A percentile compares a stretch with the other conserved stretches of the same genome.
phyloP scores from a whole-genome alignment of 1,139 yeast species.

The Geotrichum siamense region DNA sequence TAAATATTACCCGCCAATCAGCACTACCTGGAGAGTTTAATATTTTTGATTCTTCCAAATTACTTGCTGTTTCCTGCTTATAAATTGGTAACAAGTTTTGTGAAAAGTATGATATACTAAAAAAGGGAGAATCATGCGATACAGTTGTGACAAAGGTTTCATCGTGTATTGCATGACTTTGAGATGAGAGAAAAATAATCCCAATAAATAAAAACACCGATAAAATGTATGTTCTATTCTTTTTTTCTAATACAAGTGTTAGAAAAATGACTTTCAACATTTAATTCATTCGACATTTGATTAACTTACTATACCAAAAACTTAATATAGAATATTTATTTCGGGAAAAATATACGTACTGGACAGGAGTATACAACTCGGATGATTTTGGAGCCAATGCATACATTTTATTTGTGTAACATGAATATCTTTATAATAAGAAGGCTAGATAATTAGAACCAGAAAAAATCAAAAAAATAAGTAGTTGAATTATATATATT shows the following conservation, averaged over 20 bases:
- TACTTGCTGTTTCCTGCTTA: not conserved
- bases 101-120: not conserved
- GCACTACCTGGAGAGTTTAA: constrained; percentile 16
- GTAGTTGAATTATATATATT: not conserved
- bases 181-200: constrained; percentile 11
- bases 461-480: not conserved
- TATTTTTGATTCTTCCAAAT: not conserved
- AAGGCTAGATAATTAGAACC: not conserved
- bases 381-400: constrained; percentile 6
- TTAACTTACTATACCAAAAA: constrained; percentile 7
- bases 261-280: not conserved
- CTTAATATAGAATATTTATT: not conserved
- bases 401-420: constrained; percentile 3
- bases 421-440: not conserved
- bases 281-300: not conserved
- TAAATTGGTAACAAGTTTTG: not conserved
- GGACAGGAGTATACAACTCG: constrained; percentile 3
- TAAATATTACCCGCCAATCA: constrained; percentile 17
- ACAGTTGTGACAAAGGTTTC: not conserved
- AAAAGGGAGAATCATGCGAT: not conserved
- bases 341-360: not conserved
- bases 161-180: not conserved
- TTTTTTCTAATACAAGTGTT: constrained; percentile 4
- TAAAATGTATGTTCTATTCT: constrained; percentile 11
- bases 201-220: constrained; percentile 9